Conservation (phyloP, 352 stramenopile species). For the Elongisporangium prolatum region DNA sequence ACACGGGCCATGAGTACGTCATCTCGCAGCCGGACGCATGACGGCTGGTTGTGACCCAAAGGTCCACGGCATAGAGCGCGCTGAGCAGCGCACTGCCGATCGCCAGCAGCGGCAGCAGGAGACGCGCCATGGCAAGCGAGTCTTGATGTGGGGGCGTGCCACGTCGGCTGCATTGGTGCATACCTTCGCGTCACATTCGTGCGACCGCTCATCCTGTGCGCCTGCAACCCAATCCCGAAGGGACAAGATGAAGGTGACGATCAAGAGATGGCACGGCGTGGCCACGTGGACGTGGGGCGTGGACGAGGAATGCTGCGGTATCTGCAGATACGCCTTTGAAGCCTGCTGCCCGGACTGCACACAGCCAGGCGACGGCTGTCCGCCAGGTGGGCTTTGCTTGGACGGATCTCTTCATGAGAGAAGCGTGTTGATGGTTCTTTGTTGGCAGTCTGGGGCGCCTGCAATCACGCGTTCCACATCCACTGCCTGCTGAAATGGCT, state of each 20-base stretch:
- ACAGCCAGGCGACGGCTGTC: constrained; percentile 76
- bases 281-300: constrained; percentile 91
- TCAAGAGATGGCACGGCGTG: constrained; percentile 87
- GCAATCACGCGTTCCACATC: constrained; percentile 92
- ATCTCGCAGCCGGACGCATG: constrained; percentile 62
- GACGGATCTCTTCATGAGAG: background rate
- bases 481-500: constrained; percentile 93
- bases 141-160: background rate
- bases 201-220: too few species aligned
- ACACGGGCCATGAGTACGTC: constrained; percentile 85
- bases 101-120: constrained; percentile 54
- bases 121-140: background rate
- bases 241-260: constrained; percentile 64
- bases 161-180: background rate
- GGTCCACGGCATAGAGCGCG: constrained; percentile 35
- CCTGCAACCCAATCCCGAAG: background rate
- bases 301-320: constrained; percentile 89
- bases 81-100: constrained; percentile 43
- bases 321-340: constrained; percentile 83
- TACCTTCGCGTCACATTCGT: too few species aligned
- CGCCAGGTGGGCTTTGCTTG: constrained; percentile 44
- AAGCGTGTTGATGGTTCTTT: background rate
- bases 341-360: constrained; percentile 78
- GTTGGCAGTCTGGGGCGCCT: constrained; percentile 73
- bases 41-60: constrained; percentile 21